A percentile compares a stretch with the other conserved stretches of the same genome.
phyloP scores from a whole-genome alignment of 495 filamentous ascomycete genomes.

The Parathielavia appendiculata region DNA sequence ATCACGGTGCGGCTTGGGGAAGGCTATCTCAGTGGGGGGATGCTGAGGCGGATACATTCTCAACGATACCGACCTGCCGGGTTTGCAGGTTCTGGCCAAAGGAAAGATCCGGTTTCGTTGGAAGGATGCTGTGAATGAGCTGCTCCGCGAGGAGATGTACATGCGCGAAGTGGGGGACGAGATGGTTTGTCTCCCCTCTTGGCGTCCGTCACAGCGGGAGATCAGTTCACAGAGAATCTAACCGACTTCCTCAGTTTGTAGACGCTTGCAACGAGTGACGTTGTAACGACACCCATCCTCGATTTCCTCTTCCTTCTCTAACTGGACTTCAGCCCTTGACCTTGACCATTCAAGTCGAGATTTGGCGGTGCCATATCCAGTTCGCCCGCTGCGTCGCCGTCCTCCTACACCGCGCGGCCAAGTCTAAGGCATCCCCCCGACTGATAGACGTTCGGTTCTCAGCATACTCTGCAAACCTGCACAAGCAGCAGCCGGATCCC shows the following conservation, averaged over 20 bases:
- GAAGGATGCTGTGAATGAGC: background rate
- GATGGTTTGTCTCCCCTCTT: background rate
- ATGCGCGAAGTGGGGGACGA: background rate
- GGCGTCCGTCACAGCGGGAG: background rate
- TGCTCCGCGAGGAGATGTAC: slow-evolving; percentile 7
- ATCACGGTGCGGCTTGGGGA: slow-evolving; percentile 7
- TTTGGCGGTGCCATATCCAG: background rate
- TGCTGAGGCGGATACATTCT: slow-evolving; percentile 1
- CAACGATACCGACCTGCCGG: slow-evolving; percentile 6
- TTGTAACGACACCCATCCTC: background rate
- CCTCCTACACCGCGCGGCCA: background rate
- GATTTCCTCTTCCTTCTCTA: background rate
- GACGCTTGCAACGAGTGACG: background rate
- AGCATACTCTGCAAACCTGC: background rate
- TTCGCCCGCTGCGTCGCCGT: background rate
- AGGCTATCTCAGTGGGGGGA: background rate
- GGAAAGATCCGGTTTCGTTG: background rate
- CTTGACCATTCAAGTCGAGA: background rate
- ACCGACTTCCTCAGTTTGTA: background rate
- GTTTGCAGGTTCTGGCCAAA: background rate
- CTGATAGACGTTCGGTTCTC: background rate
- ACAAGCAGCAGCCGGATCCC: background rate
- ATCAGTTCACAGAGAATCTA: background rate
- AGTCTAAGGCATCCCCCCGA: background rate
- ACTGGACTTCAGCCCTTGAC: background rate